Percentiles rank a stretch among this genome's conserved stretches.
These are phyloP conservation scores for Mucor lusitanicus DNA, from an alignment of 371 early-diverging fungal species.

Conservation along the genomic window DNA sequence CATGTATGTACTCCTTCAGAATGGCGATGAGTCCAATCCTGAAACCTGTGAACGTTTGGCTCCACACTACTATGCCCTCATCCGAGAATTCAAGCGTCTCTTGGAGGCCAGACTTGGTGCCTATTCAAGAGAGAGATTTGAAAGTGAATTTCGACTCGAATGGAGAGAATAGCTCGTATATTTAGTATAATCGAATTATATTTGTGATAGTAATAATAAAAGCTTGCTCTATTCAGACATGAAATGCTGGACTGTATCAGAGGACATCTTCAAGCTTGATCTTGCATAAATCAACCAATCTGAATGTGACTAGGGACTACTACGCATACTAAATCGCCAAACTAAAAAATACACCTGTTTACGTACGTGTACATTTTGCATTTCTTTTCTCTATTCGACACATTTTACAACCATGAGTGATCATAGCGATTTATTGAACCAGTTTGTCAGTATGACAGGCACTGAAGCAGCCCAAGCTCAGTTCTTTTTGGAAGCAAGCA, in stretches of 20 bases:
- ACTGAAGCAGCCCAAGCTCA: slow-evolving; percentile 62
- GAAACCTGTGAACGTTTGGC: not conserved
- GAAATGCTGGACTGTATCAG: not conserved
- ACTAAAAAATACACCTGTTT: not conserved
- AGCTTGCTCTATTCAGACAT: not conserved
- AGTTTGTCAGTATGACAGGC: slow-evolving; percentile 64
- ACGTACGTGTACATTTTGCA: not conserved
- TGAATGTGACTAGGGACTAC: not conserved
- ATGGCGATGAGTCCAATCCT: not conserved
- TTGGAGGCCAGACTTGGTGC: not conserved
- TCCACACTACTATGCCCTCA: not conserved
- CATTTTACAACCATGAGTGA: slow-evolving; percentile 43
- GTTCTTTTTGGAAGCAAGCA: slow-evolving; percentile 74
- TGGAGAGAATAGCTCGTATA: not conserved
- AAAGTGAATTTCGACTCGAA: not conserved
- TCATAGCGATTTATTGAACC: slow-evolving; percentile 58
- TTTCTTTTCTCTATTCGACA: slow-evolving; percentile 5
- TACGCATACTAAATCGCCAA: not conserved
- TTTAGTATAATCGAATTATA: not conserved
- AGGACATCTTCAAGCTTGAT: too few species aligned
- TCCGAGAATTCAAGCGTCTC: not conserved
- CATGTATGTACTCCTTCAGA: not conserved
- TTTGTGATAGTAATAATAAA: not conserved
- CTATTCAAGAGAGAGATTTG: not conserved
- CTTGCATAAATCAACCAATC: not conserved